Evolutionary conservation across 768 basidiomycete species (phyloP).

Genomic region (Amanita muscaria): DNA sequence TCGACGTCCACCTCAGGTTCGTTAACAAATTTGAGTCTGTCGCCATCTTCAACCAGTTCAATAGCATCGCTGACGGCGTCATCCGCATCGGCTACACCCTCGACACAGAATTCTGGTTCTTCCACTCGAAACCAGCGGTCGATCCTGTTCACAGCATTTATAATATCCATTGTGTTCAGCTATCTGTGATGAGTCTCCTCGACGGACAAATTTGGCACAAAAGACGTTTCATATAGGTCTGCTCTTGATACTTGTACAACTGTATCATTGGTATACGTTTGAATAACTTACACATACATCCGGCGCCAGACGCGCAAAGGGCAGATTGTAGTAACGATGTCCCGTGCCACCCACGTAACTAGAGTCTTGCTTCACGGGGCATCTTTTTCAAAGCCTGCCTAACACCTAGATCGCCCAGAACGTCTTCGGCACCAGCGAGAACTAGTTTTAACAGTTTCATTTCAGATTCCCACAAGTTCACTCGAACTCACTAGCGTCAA

Average conservation of each 20-base stretch:
- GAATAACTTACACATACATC: too few relatives aligned
- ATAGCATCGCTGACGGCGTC: neutral
- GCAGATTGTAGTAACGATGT: too few relatives aligned
- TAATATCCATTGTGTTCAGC: neutral
- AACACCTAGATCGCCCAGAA: constrained; percentile 65
- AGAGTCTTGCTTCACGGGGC: constrained; percentile 34
- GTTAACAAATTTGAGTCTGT: neutral
- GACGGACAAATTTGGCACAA: too few relatives aligned
- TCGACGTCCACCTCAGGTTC: neutral
- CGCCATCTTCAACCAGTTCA: neutral
- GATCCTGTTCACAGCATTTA: neutral
- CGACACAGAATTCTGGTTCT: neutral
- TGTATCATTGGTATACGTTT: too few relatives aligned
- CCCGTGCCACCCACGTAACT: neutral
- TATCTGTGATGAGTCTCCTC: neutral
- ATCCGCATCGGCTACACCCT: neutral
- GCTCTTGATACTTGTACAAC: too few relatives aligned
- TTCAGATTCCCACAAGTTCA: constrained; percentile 9
- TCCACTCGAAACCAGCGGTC: neutral
- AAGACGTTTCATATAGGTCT: too few relatives aligned
- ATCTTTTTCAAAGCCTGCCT: constrained; percentile 66
- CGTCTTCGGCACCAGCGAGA: constrained; percentile 73
- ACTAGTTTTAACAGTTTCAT: constrained; percentile 21
- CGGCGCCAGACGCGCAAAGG: too few relatives aligned
- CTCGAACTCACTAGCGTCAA: constrained; percentile 55